A percentile compares a stretch with the other conserved stretches of the same genome.
phyloP scores from a whole-genome alignment of 2,329 filamentous ascomycete genomes.

The Pseudofabraea citricarpa region DNA sequence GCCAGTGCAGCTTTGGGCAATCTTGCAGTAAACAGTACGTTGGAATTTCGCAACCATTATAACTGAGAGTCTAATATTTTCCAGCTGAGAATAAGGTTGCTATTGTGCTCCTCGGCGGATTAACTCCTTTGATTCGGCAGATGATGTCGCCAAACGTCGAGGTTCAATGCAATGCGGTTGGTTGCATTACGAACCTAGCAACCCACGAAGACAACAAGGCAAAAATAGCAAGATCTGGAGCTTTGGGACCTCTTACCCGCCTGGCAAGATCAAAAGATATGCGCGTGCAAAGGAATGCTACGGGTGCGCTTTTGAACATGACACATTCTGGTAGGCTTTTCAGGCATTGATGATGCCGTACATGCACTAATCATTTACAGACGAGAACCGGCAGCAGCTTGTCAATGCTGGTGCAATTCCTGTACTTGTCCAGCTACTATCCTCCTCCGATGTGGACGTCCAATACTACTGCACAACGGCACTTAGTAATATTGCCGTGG shows the following conservation, averaged over 20 bases:
- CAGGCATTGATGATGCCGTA: neutral
- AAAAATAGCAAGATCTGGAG: slow-evolving; percentile 93
- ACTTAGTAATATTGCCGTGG: slow-evolving; percentile 96
- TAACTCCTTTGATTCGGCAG: slow-evolving; percentile 89
- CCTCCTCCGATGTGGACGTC: slow-evolving; percentile 90
- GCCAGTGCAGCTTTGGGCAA: slow-evolving; percentile 95
- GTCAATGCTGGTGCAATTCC: slow-evolving; percentile 98
- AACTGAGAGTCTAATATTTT: slow-evolving; percentile 33
- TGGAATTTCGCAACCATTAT: slow-evolving; percentile 1
- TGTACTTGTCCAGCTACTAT: slow-evolving; percentile 89
- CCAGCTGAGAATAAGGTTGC: slow-evolving; percentile 97
- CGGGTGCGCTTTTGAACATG: slow-evolving; percentile 95
- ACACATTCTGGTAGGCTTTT: slow-evolving; percentile 80
- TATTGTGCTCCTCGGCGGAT: slow-evolving; percentile 87
- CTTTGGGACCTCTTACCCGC: slow-evolving; percentile 82
- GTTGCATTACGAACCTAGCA: slow-evolving; percentile 96
- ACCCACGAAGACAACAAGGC: slow-evolving; percentile 99
- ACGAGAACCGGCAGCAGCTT: slow-evolving; percentile 95
- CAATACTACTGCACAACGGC: slow-evolving; percentile 99
- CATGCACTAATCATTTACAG: slow-evolving; percentile 40
- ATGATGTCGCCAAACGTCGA: slow-evolving; percentile 99
- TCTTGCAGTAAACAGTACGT: slow-evolving; percentile 90
- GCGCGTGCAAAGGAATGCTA: slow-evolving; percentile 96
- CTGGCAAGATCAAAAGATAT: slow-evolving; percentile 97
- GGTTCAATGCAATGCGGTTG: slow-evolving; percentile 97